Evolutionary conservation across 306 rosid species (phyloP), one percentile per base, ranked within the genome.

Genomic region (Lupinus albus): DNA sequence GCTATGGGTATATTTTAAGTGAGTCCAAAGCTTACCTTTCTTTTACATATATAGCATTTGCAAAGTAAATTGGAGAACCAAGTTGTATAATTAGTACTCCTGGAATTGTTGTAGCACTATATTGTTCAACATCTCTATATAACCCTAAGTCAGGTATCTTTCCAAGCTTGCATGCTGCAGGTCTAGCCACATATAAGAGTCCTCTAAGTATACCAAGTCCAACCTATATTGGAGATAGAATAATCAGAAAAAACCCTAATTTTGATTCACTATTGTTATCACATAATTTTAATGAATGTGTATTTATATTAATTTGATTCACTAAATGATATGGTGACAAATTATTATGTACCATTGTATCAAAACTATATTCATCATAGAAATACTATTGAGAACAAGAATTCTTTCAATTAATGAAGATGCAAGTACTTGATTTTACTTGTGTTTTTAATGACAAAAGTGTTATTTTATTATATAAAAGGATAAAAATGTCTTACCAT

Each of bases 11-110:
- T 3, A n/a, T 5, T n/a, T 55, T 49, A 55, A 61, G 9, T 7
- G 73, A 39, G n/a, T 25, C 0, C 1, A 70, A 16, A 3, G 12
- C 4, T 48, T 68, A 92, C 98, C 91, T 93, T 74, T 93, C 97
- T 72, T 83, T 85, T 5, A 93, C 12, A 8, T 93, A 93, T 17
- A 75, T 58, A 39, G 83, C 21, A 70, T 88, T 93, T 54, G 97
- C 86, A 81, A 80, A 93, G 78, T 87, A 93, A 75, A 93, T 25
- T 13, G 98, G 98, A 28, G 98, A 93, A 63, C 98, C 97, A 20
- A 89, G 79, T 58, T 89, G 94, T 12, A 93, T 41, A 64, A 86
- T 54, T 7, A 88, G 41, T 57, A 93, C 8, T 16, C 97, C 95
- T 4, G 80, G 74, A 35, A 30, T 4, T 17, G 39, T 35, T 55